Evolutionary conservation across 2,329 filamentous ascomycete genomes (phyloP).

Genomic region (Diaporthe sp.): DNA sequence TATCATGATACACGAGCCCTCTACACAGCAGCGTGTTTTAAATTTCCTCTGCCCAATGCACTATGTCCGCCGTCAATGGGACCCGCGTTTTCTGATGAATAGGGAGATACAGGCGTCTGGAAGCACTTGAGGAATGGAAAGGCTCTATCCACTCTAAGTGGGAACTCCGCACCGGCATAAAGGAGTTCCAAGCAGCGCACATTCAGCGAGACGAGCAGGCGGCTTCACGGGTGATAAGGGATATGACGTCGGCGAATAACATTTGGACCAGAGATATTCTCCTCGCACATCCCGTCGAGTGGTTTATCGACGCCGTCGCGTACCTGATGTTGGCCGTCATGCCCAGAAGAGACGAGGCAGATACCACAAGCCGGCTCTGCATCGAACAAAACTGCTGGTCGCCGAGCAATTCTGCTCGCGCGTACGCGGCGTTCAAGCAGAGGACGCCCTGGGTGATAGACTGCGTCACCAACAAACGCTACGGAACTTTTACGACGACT

Average conservation of each 20-base stretch:
- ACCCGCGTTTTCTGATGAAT: neutral
- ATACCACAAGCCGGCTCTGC: neutral
- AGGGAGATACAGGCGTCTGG: neutral
- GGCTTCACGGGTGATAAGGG: neutral
- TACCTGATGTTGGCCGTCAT: neutral
- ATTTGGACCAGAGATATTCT: neutral
- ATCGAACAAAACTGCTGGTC: neutral
- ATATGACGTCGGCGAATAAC: accelerated
- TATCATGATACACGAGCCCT: too few species aligned
- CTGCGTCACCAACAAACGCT: neutral
- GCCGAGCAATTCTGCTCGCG: neutral
- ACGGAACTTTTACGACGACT: neutral
- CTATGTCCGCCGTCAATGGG: too few species aligned
- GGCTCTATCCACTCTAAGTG: neutral
- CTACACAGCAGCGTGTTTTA: too few species aligned
- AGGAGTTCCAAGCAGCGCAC: conserved; percentile 5
- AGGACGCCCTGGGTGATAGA: neutral
- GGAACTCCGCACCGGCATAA: neutral
- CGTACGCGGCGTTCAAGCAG: neutral
- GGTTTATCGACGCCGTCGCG: neutral
- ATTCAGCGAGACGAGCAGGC: conserved; percentile 1
- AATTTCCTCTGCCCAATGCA: neutral
- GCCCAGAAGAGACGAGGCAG: neutral
- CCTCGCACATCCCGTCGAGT: accelerated
- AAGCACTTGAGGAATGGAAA: neutral